A percentile compares a stretch with the other conserved stretches of the same genome.
phyloP scores from a whole-genome alignment of 805 yeast species.

The Suhomyces tanzawaensis region DNA sequence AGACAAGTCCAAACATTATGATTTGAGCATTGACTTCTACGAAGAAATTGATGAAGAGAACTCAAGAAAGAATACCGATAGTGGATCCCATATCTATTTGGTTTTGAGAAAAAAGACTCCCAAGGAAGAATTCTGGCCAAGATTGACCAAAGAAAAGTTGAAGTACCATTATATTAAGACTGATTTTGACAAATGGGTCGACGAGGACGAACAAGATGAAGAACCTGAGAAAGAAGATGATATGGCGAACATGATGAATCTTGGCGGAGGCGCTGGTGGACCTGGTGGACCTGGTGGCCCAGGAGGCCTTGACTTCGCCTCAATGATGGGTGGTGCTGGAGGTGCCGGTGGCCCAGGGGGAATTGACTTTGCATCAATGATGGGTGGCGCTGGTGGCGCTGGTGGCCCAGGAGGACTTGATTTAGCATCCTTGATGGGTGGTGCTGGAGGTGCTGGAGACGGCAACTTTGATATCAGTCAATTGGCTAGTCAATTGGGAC shows the following conservation, averaged over 20 bases:
- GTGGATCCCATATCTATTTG: constrained; percentile 61
- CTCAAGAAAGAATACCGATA: constrained; percentile 53
- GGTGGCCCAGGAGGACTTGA: constrained; percentile 31
- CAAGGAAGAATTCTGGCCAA: constrained; percentile 88
- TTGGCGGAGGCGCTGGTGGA: constrained; percentile 33
- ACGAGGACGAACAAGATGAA: constrained; percentile 95
- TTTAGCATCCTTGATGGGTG: constrained; percentile 35
- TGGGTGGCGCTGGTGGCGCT: constrained; percentile 25
- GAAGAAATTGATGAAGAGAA: constrained; percentile 68
- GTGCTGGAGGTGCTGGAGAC: constrained; percentile 32
- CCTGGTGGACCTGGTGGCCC: constrained; percentile 33
- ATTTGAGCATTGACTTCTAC: constrained; percentile 69
- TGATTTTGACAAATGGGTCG: constrained; percentile 97
- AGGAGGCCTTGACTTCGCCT: constrained; percentile 14
- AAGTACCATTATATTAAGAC: constrained; percentile 82
- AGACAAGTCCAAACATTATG: constrained; percentile 51
- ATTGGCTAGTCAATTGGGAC: constrained; percentile 45
- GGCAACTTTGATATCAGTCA: constrained; percentile 36
- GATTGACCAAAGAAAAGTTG: constrained; percentile 83
- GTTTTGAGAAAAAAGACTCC: constrained; percentile 67
- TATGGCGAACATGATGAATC: constrained; percentile 31
- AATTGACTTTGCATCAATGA: constrained; percentile 9
- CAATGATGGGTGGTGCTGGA: constrained; percentile 21
- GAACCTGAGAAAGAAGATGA: constrained; percentile 46
- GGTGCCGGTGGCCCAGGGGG: constrained; percentile 24